A percentile compares a stretch with the other conserved stretches of the same genome.
Conservation (phyloP, 164 flowering plant genomes). For the Akebia trifoliata region DNA sequence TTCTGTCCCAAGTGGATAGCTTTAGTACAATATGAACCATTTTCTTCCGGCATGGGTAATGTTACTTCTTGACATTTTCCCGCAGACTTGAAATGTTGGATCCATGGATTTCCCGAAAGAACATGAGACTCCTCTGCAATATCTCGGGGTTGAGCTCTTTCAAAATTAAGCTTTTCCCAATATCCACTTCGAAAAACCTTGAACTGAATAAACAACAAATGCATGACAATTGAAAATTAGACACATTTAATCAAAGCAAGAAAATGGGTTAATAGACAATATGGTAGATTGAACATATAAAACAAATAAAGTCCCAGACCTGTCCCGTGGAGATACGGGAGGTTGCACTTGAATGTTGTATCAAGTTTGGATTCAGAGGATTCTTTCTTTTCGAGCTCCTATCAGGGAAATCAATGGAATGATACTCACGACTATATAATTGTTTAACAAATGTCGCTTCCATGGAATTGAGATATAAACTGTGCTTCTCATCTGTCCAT, state of each 20-base stretch:
- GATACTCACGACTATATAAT: constrained; percentile 27
- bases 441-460: constrained; percentile 76
- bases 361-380: constrained; percentile 18
- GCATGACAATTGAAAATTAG: background rate
- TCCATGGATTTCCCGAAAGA: constrained; percentile 46
- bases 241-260: background rate
- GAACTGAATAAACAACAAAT: constrained; percentile 32
- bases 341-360: constrained; percentile 12
- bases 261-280: background rate
- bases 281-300: background rate
- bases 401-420: constrained; percentile 30
- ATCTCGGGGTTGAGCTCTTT: constrained; percentile 22
- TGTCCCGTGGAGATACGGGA: constrained; percentile 37
- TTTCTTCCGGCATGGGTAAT: constrained; percentile 15
- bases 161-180: constrained; percentile 53
- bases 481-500: constrained; percentile 97
- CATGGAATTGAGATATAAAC: constrained; percentile 68
- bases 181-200: constrained; percentile 56
- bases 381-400: constrained; percentile 20
- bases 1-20: constrained; percentile 11
- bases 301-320: constrained; percentile 29
- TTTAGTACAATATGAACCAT: constrained; percentile 11
- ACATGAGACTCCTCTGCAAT: constrained; percentile 16
- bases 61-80: constrained; percentile 15
- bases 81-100: constrained; percentile 36